Conservation (phyloP, 768 basidiomycete genomes). For the Panaeolus papilionaceus region DNA sequence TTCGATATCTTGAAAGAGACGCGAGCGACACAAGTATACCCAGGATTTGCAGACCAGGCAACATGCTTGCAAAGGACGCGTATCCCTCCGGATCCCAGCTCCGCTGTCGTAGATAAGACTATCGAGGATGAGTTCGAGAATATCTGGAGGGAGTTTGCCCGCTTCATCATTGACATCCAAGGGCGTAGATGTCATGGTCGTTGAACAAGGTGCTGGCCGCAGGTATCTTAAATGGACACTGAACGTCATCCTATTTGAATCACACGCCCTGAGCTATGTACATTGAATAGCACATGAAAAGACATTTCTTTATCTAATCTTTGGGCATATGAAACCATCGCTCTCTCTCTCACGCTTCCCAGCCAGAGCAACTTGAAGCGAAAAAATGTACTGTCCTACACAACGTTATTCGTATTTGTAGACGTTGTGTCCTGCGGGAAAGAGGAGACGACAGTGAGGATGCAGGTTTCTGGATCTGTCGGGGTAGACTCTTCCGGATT, state of each 20-base stretch:
- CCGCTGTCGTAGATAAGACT: background rate
- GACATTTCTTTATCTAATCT: too few species aligned
- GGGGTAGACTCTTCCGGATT: background rate
- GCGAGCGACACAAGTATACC: background rate
- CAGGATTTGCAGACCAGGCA: background rate
- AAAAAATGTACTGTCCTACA: too few species aligned
- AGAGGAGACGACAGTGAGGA: background rate
- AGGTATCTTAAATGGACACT: too few species aligned
- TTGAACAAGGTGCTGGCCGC: too few species aligned
- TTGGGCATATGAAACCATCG: too few species aligned
- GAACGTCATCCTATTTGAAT: too few species aligned
- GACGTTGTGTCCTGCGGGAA: background rate
- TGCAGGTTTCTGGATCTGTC: background rate
- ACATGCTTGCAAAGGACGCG: background rate
- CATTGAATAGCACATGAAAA: too few species aligned
- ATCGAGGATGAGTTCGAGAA: background rate
- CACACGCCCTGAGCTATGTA: too few species aligned
- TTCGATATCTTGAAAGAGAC: background rate
- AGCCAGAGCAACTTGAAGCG: too few species aligned
- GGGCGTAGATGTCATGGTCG: too few species aligned
- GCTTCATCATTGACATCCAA: too few species aligned
- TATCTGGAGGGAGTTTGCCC: background rate
- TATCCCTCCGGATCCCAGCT: background rate
- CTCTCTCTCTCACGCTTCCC: too few species aligned
- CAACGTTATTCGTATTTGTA: background rate